phyloP scores from a whole-genome alignment of 495 filamentous ascomycete species.

The Trichoderma gamsii region DNA sequence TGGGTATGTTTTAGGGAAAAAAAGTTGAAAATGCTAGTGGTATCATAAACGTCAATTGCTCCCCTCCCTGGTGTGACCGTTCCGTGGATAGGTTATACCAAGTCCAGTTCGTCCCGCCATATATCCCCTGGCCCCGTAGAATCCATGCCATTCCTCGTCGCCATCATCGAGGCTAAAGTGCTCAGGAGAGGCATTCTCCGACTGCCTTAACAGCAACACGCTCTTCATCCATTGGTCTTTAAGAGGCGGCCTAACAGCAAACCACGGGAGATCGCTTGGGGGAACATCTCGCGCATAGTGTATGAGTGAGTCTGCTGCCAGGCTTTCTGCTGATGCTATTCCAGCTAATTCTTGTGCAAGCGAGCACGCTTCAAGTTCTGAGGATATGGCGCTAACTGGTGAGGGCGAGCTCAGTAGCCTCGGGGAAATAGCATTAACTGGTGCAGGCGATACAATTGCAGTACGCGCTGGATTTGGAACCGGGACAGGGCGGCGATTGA shows the following conservation, averaged over 20 bases:
- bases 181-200: not conserved
- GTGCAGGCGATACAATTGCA: not conserved
- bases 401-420: not conserved
- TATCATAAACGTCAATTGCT: not conserved
- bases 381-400: not conserved
- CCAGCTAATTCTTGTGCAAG: not conserved
- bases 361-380: constrained; percentile 8
- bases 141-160: constrained; percentile 5
- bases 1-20: too few relatives aligned
- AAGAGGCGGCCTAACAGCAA: not conserved
- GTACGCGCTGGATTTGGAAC: not conserved
- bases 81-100: not conserved
- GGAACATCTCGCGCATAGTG: not conserved
- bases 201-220: not conserved
- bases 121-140: not conserved
- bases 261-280: not conserved
- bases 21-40: too few relatives aligned
- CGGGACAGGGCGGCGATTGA: not conserved
- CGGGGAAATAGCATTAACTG: not conserved
- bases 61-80: not conserved
- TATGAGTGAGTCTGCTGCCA: constrained; percentile 1
- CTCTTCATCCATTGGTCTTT: constrained; percentile 2
- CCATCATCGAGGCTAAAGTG: not conserved
- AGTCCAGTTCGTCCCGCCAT: not conserved
- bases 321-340: not conserved